These are phyloP conservation scores for Tolypocladium tropicale DNA, from an alignment of 2,329 filamentous ascomycete genomes.

Conservation along the genomic window DNA sequence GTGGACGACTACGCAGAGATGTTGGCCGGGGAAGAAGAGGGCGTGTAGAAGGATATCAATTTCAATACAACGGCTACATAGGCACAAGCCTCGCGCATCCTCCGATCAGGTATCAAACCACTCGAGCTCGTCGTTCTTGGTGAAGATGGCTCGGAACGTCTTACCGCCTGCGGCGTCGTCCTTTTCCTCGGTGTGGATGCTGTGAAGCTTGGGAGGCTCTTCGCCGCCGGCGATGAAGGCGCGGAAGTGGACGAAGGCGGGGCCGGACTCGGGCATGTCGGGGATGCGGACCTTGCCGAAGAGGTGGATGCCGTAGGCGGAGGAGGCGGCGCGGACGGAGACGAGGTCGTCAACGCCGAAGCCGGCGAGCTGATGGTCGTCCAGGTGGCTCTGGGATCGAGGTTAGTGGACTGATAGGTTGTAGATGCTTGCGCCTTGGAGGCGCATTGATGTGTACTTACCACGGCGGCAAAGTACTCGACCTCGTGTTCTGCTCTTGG, in stretches of 20 bases:
- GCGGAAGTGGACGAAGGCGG: conserved; percentile 69
- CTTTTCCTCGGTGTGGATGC: conserved; percentile 86
- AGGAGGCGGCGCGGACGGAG: background rate
- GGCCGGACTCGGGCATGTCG: conserved; percentile 31
- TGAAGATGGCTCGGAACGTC: conserved; percentile 30
- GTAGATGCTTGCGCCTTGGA: background rate
- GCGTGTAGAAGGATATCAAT: conserved; percentile 14
- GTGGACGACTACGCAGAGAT: conserved; percentile 88
- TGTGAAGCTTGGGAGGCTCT: background rate
- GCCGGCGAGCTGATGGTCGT: background rate
- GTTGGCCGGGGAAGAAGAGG: conserved; percentile 60
- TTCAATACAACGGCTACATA: background rate
- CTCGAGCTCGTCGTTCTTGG: background rate
- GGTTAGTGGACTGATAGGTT: background rate
- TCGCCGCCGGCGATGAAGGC: conserved; percentile 62
- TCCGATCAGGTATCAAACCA: background rate
- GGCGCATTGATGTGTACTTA: background rate
- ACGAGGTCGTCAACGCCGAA: background rate
- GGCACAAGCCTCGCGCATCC: background rate
- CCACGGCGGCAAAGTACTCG: background rate
- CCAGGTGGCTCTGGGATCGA: background rate
- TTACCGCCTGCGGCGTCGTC: conserved; percentile 56
- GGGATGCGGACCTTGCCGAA: background rate
- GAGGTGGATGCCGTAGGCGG: background rate
- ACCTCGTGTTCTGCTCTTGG: background rate